These are phyloP conservation scores for Austroboletus novae-zelandiae DNA, from an alignment of 1,284 basidiomycete genomes.

Conservation along the genomic window DNA sequence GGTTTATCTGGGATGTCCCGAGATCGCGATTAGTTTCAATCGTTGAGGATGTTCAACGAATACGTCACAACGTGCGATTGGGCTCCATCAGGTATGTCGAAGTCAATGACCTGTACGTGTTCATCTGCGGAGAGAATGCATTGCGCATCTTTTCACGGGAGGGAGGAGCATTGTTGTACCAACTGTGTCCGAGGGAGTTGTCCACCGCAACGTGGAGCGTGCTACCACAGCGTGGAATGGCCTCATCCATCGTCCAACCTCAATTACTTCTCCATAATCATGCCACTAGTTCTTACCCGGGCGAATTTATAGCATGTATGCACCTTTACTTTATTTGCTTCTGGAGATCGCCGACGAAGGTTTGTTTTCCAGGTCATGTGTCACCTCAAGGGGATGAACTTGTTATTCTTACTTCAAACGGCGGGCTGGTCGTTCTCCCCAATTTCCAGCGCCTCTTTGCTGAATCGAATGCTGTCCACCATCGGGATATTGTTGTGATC, in stretches of 20 bases:
- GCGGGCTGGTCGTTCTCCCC: conserved; percentile 49
- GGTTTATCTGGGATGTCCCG: conserved; percentile 61
- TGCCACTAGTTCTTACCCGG: conserved; percentile 1
- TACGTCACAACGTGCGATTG: conserved; percentile 23
- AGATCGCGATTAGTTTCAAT: conserved; percentile 45
- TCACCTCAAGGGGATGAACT: conserved; percentile 57
- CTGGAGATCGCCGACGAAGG: conserved; percentile 2
- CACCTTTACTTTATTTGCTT: background rate
- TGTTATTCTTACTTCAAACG: conserved; percentile 43
- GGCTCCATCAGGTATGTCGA: conserved; percentile 64
- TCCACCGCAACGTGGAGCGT: conserved; percentile 32
- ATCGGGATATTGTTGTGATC: conserved; percentile 40
- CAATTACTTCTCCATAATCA: conserved; percentile 17
- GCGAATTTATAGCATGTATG: conserved; percentile 31
- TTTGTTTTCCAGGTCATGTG: conserved; percentile 50
- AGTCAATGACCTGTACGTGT: conserved; percentile 53
- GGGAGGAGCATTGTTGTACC: conserved; percentile 43
- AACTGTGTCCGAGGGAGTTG: conserved; percentile 37
- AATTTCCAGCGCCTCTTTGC: conserved; percentile 47
- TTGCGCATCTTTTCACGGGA: conserved; percentile 55
- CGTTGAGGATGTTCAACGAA: conserved; percentile 42
- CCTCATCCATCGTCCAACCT: conserved; percentile 21
- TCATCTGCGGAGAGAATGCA: conserved; percentile 51
- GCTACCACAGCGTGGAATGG: conserved; percentile 18
- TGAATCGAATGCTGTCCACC: conserved; percentile 24